Conservation (phyloP, 352 stramenopile species). For the Globisporangium acanthophoron region DNA sequence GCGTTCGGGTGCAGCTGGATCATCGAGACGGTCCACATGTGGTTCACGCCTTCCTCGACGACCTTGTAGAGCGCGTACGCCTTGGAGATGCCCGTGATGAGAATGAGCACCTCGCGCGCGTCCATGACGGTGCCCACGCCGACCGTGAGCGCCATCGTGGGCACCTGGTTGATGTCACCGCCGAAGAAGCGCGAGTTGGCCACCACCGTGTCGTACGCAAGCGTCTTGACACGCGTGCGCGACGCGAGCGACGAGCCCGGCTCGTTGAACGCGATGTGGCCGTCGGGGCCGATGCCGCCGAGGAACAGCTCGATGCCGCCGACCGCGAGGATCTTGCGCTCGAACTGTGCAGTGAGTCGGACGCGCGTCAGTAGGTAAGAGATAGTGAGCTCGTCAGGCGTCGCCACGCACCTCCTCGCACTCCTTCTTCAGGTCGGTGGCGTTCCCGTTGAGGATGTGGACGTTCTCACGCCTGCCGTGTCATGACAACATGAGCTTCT, state of each 20-base stretch:
- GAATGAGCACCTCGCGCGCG: slow-evolving; percentile 79
- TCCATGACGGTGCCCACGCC: slow-evolving; percentile 88
- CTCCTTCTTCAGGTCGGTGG: slow-evolving; percentile 62
- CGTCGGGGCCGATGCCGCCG: slow-evolving; percentile 89
- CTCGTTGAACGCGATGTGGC: slow-evolving; percentile 93
- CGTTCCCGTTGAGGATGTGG: slow-evolving; percentile 85
- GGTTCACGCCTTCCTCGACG: slow-evolving; percentile 86
- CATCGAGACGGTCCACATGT: slow-evolving; percentile 90
- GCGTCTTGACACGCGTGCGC: slow-evolving; percentile 83
- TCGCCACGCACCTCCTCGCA: slow-evolving; percentile 40
- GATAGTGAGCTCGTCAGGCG: background rate
- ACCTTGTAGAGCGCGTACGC: slow-evolving; percentile 86
- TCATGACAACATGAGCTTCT: background rate
- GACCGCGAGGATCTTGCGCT: slow-evolving; percentile 69
- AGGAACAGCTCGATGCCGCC: slow-evolving; percentile 91
- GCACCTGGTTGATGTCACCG: slow-evolving; percentile 74
- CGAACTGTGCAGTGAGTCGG: slow-evolving; percentile 33
- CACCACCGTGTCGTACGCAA: slow-evolving; percentile 88
- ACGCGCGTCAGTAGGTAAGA: background rate
- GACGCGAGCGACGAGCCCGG: slow-evolving; percentile 78
- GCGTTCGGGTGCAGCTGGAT: slow-evolving; percentile 81
- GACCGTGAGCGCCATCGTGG: slow-evolving; percentile 89
- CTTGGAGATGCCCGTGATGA: slow-evolving; percentile 85
- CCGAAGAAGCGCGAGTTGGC: slow-evolving; percentile 88
- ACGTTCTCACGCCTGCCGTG: slow-evolving; percentile 68